Conservation (phyloP, 306 rosid species). For the Fragaria iinumae region DNA sequence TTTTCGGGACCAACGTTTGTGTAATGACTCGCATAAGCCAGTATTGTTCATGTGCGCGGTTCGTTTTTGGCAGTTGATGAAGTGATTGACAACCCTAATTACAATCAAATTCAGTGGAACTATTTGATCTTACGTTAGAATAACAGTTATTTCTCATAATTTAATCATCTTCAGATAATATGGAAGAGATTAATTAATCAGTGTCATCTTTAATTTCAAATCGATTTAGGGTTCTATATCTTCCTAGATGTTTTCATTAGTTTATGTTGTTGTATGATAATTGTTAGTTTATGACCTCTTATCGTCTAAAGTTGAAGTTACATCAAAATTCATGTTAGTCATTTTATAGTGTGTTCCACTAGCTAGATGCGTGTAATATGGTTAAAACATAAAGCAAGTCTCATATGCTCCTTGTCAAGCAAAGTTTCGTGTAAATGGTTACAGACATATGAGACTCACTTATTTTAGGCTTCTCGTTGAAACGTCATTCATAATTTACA, state of each 20-base stretch:
- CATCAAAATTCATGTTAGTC: neutral
- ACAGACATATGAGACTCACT: neutral
- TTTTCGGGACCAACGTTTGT: neutral
- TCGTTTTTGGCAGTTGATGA: neutral
- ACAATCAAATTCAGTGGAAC: neutral
- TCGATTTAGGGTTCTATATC: neutral
- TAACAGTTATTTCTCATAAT: too few relatives aligned
- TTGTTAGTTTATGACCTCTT: neutral
- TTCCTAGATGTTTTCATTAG: neutral
- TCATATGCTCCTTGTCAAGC: neutral
- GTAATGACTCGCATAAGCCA: neutral
- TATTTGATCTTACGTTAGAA: neutral
- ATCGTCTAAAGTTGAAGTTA: neutral
- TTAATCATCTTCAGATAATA: too few relatives aligned
- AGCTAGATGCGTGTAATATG: neutral
- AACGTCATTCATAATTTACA: neutral
- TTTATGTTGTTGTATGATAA: neutral
- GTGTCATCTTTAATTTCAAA: too few relatives aligned
- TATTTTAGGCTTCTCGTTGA: neutral
- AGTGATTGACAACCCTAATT: neutral
- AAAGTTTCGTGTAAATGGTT: neutral
- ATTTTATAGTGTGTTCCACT: neutral
- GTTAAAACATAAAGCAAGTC: neutral
- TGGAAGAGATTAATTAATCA: too few relatives aligned
- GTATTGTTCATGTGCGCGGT: neutral